Evolutionary conservation across 129 eudicot genomes (phyloP), one percentile per base, ranked within the genome.

Genomic region (Centaurea solstitialis): DNA sequence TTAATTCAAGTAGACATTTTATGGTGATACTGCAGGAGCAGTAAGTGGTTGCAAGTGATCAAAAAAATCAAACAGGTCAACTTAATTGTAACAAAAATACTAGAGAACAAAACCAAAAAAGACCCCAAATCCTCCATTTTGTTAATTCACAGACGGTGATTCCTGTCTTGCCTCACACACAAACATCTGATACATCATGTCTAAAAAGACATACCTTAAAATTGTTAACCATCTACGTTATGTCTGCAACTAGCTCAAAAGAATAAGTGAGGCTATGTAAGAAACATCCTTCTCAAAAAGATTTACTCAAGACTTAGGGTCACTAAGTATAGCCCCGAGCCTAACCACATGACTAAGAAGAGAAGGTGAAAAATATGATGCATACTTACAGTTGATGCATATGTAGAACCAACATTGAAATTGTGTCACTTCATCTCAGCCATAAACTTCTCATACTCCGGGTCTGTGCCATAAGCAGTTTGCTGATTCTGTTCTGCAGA

Each of bases 361-460:
- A 15, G 37, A 39, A 2, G 72, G 65, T 15, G 41, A 74, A 82
- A 4, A 83, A 65, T 40, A 7, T 18, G 76, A 45, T 70, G 81
- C 79, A 76, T 50, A 87, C 90, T 87, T 82, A 76, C 89, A 82
- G 71, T 57, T 74, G 1, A 61, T 79, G 73, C 59, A 66, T 65
- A 53, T 33, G 37, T 24, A 40, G 68, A 38, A 28, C 66, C 39
- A 30, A 65, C 84, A 67, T 24, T 57, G 72, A 10, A 10, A 30
- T 66, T 9, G 69, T 81, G 22, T 87, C 85, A 88, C 86, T 89
- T 89, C 93, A 91, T 86, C 86, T 94, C 98, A 40, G 98, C 91
- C 97, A 94, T 91, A 86, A 94, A 94, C 91, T 90, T 91, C 66
- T 91, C 98, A 81, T 91, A 94, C 84, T 94, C 98, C 0, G 90